Evolutionary conservation across 1,139 yeast genomes (phyloP), one percentile per base, ranked within the genome.

Genomic region (Sugiyamaella grinbergsii): DNA sequence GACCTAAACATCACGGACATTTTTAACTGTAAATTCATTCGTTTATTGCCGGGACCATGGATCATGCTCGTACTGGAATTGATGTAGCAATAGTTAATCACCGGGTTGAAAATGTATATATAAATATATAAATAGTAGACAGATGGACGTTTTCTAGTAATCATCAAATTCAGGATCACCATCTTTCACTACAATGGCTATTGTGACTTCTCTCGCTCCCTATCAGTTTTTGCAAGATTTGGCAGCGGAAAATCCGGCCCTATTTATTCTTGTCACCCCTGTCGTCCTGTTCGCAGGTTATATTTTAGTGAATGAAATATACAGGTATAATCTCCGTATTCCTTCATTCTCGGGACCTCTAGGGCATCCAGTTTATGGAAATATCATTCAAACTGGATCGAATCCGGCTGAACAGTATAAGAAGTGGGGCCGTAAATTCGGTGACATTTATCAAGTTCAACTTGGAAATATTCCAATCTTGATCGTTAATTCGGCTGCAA

Each of bases 401-500:
- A 46, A 52, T 28, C 53, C 60, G 5, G 57, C 60, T 20, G 60
- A 57, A 36, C 44, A 53, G 28, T 83, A 76, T 61, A 58, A 70
- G 52, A 56, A 65, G 18, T 80, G 89, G 83, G 56, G 75, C 0
- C 49, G 66, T 22, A 55, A 59, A 19, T 76, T 76, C 57, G 75
- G 79, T 0, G 71, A 76, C 4, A 74, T 83, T 0, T 83, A 76
- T 60, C 91, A 84, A 59, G 72, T 84, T 24, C 69, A 85, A 46
- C 66, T 85, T 47, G 94, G 94, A 0, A 69, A 66, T 23, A 70
- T 67, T 39, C 71, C 78, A 10, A 77, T 82, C 0, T 72, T 85
- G 7, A 81, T 85, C 22, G 89, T 82, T 13, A 83, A 85, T 62
- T 74, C 82, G 0, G 81, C 70, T 57, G 75, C 74, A 2, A 77